phyloP scores from a whole-genome alignment of 2,329 filamentous ascomycete species.

The Sordariomycetes sp. region DNA sequence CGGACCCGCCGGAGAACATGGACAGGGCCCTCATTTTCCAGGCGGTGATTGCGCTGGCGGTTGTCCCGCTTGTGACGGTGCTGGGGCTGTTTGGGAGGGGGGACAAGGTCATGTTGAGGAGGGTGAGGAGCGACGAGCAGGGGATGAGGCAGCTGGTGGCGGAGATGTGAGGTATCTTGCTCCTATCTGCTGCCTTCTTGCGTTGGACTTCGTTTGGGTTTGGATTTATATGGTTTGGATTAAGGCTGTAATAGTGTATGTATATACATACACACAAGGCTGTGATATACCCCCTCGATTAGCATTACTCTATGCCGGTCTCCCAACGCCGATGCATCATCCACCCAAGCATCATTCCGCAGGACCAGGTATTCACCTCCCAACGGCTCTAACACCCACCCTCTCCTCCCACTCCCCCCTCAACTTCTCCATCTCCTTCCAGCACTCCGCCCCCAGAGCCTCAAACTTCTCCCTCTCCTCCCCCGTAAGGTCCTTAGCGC shows the following conservation, averaged over 20 bases:
- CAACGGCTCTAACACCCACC: conserved; percentile 10
- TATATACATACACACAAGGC: neutral
- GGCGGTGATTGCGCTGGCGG: conserved; percentile 53
- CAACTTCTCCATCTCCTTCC: conserved; percentile 61
- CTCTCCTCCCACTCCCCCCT: conserved; percentile 50
- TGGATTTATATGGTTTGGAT: neutral
- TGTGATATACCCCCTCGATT: neutral
- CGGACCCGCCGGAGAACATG: conserved; percentile 58
- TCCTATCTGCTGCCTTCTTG: neutral
- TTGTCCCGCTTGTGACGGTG: conserved; percentile 53
- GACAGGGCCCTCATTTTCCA: conserved; percentile 64
- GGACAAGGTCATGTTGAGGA: conserved; percentile 30
- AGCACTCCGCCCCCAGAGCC: conserved; percentile 43
- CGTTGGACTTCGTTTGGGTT: neutral
- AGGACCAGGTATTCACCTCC: neutral
- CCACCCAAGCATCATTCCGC: neutral
- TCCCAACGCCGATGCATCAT: neutral
- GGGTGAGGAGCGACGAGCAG: conserved; percentile 26
- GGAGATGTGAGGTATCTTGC: neutral
- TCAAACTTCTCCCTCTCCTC: conserved; percentile 50
- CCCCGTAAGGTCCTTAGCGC: conserved; percentile 42
- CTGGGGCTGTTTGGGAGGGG: conserved; percentile 56
- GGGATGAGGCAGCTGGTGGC: neutral
- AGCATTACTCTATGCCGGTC: neutral
- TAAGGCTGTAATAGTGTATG: neutral